Evolutionary conservation across 2,329 filamentous ascomycete species (phyloP).

Genomic region (Didymella pomorum): DNA sequence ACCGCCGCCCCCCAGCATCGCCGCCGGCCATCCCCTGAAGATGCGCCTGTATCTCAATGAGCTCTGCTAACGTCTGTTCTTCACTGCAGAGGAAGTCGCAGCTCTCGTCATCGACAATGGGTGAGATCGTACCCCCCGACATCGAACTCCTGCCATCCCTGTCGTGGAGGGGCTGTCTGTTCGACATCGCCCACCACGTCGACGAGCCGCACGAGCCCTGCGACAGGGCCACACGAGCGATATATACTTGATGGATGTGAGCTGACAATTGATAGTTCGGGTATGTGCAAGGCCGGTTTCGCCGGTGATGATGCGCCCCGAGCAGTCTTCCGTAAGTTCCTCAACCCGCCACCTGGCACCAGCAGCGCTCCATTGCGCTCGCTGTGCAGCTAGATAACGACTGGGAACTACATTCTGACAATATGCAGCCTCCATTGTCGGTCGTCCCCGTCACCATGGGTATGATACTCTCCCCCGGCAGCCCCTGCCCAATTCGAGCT

Average conservation of each 20-base stretch:
- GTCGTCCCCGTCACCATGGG: constrained; percentile 99
- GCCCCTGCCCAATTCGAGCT: constrained; percentile 45
- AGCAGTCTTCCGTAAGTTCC: constrained; percentile 98
- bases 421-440: constrained; percentile 91
- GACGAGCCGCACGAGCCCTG: constrained; percentile 32
- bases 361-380: constrained; percentile 20
- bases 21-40: constrained; percentile 28
- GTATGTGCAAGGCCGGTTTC: constrained; percentile 99
- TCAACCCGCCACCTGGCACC: constrained; percentile 22
- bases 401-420: constrained; percentile 33
- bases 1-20: constrained; percentile 23
- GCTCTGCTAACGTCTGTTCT: constrained; percentile 46
- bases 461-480: constrained; percentile 63
- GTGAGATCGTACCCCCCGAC: constrained; percentile 70
- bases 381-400: constrained; percentile 22
- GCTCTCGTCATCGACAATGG: constrained; percentile 99
- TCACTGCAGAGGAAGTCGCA: constrained; percentile 92
- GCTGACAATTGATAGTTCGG: constrained; percentile 75
- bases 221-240: constrained; percentile 35
- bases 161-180: constrained; percentile 50
- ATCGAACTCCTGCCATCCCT: constrained; percentile 47
- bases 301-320: constrained; percentile 99
- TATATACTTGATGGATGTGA: constrained; percentile 35
- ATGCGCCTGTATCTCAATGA: constrained; percentile 42
- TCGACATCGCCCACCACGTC: constrained; percentile 34